Percentiles rank a stretch among this genome's conserved stretches.
phyloP scores from a whole-genome alignment of 768 basidiomycete genomes.

The Vararia minispora region DNA sequence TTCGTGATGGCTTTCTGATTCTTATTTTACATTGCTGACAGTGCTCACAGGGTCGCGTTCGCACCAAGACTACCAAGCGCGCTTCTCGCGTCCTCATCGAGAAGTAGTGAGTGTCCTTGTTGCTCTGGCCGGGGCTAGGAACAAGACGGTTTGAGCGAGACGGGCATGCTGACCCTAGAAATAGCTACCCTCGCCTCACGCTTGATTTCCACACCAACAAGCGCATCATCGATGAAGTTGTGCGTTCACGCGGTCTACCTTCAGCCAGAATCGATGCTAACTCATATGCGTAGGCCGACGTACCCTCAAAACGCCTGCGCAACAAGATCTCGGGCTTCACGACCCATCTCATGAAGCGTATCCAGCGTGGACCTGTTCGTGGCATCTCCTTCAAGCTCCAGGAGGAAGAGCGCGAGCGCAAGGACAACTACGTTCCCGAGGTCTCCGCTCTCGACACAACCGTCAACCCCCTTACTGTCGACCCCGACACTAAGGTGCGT shows the following conservation, averaged over 20 bases:
- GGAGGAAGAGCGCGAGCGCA: conserved; percentile 97
- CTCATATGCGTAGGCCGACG: conserved; percentile 51
- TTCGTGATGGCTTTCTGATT: not conserved
- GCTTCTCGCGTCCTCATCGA: conserved; percentile 98
- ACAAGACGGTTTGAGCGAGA: not conserved
- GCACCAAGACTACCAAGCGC: conserved; percentile 99
- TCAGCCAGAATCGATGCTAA: not conserved
- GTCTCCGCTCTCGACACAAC: conserved; percentile 88
- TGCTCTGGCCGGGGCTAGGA: not conserved
- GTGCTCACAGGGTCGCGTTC: conserved; percentile 89
- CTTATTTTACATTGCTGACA: too few relatives aligned
- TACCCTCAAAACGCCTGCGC: conserved; percentile 96
- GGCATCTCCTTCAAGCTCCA: conserved; percentile 99
- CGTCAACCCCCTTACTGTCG: conserved; percentile 70
- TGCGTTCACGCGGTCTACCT: conserved; percentile 28
- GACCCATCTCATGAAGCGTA: conserved; percentile 99
- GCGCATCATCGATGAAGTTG: conserved; percentile 96
- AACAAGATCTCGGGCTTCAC: conserved; percentile 99
- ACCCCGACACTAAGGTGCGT: conserved; percentile 86
- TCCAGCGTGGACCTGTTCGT: conserved; percentile 94
- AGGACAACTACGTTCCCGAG: conserved; percentile 99
- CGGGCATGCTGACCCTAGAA: conserved; percentile 1
- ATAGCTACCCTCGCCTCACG: conserved; percentile 95
- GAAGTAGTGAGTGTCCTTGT: conserved; percentile 70
- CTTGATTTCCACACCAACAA: conserved; percentile 99